A percentile compares a stretch with the other conserved stretches of the same genome.
These are phyloP conservation scores for Cercophora samala DNA, from an alignment of 495 filamentous ascomycete genomes.

Conservation along the genomic window DNA sequence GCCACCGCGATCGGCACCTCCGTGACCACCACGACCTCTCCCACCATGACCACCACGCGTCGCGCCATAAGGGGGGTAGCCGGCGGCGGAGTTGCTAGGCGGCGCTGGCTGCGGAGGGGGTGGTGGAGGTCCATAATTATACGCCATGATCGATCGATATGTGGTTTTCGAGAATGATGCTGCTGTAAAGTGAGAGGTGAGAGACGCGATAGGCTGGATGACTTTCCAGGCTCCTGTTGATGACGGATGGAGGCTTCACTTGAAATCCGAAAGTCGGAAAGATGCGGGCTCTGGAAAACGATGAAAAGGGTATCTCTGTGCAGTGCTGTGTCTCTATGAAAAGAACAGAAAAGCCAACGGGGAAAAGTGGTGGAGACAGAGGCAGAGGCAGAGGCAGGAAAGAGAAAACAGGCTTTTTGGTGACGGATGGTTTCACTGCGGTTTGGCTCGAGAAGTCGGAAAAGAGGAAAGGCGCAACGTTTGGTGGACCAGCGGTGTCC, in stretches of 20 bases:
- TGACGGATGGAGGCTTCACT: conserved; percentile 19
- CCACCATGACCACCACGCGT: conserved; percentile 32
- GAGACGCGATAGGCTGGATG: conserved; percentile 8
- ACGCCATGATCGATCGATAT: conserved; percentile 36
- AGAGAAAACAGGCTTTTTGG: neutral
- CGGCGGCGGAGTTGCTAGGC: conserved; percentile 25
- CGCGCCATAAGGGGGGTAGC: conserved; percentile 38
- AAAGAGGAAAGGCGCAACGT: conserved; percentile 7
- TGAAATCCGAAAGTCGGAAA: conserved; percentile 18
- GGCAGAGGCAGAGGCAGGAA: conserved; percentile 1
- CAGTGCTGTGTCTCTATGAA: neutral
- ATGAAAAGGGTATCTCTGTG: conserved; percentile 1
- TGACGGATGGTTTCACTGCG: conserved; percentile 7
- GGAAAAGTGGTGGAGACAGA: too few species aligned
- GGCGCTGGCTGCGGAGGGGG: conserved; percentile 49
- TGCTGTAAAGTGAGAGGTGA: neutral
- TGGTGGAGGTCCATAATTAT: conserved; percentile 54
- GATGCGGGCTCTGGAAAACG: neutral
- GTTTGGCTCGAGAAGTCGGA: neutral
- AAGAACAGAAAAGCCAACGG: neutral
- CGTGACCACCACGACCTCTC: conserved; percentile 37
- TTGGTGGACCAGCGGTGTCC: neutral
- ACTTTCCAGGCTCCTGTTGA: conserved; percentile 13
- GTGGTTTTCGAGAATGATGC: neutral
- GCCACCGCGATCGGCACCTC: conserved; percentile 38